These are phyloP conservation scores for Escallonia rubra DNA, from an alignment of 129 eudicot genomes.

Conservation along the genomic window DNA sequence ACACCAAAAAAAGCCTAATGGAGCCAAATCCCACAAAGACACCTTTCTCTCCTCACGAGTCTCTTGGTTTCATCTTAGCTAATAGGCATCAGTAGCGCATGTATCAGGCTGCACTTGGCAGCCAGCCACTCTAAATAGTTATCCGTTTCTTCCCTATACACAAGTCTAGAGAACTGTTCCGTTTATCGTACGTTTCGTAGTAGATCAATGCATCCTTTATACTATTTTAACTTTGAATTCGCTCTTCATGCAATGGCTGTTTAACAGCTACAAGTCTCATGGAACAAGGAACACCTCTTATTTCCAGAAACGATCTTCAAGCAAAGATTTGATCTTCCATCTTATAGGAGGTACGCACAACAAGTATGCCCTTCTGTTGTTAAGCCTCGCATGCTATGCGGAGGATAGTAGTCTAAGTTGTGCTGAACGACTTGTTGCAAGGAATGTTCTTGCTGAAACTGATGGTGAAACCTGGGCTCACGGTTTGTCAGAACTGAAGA, in stretches of 20 bases:
- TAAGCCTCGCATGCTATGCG: constrained; percentile 1
- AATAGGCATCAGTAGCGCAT: too few species aligned
- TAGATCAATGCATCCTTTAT: too few species aligned
- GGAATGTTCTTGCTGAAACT: constrained; percentile 35
- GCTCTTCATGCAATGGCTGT: background rate
- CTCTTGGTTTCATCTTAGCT: too few species aligned
- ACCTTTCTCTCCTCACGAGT: too few species aligned
- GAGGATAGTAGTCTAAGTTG: constrained; percentile 9
- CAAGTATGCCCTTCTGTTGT: constrained; percentile 4
- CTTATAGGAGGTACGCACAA: constrained; percentile 41
- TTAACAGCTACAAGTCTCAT: constrained; percentile 26
- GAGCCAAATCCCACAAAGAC: too few species aligned
- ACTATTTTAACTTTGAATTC: too few species aligned
- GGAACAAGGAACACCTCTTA: constrained; percentile 16
- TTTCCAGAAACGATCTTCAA: constrained; percentile 33
- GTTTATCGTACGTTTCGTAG: too few species aligned
- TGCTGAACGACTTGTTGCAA: constrained; percentile 22
- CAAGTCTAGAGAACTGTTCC: too few species aligned
- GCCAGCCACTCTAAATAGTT: too few species aligned
- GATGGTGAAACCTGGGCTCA: constrained; percentile 24
- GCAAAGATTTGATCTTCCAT: constrained; percentile 54
- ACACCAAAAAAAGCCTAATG: too few species aligned
- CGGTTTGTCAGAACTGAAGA: constrained; percentile 54
- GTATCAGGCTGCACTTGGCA: too few species aligned
- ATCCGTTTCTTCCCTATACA: too few species aligned